A percentile compares a stretch with the other conserved stretches of the same genome.
These are phyloP conservation scores for Sicyos baderoa DNA, from an alignment of 306 rosid genomes.

Conservation along the genomic window DNA sequence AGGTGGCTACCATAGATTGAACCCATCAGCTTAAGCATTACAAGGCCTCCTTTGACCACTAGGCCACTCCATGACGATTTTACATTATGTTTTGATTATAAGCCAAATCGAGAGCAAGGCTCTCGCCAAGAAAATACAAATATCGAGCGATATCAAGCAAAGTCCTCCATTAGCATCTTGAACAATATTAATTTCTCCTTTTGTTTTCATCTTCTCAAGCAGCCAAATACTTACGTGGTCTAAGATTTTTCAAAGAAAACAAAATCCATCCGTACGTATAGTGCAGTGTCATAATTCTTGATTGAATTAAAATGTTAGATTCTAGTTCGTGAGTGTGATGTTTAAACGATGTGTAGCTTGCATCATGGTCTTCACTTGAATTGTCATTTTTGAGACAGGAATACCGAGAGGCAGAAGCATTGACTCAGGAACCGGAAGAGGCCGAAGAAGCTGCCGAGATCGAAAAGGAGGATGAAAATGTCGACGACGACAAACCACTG, in stretches of 20 bases:
- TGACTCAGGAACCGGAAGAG: slow-evolving; percentile 32
- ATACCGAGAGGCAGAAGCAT: slow-evolving; percentile 31
- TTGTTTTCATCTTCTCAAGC: background rate
- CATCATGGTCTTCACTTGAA: background rate
- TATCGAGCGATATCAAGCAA: no score
- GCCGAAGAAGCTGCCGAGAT: slow-evolving; percentile 34
- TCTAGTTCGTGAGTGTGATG: background rate
- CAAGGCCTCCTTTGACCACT: no score
- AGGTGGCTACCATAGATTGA: no score
- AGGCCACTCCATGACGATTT: no score
- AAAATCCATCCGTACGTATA: background rate
- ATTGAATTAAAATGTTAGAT: no score
- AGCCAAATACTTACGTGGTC: background rate
- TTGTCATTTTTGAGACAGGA: slow-evolving; percentile 40
- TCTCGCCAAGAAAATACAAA: no score
- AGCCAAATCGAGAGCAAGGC: background rate
- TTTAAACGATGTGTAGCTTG: background rate
- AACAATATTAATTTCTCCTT: background rate
- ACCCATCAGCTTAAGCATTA: no score
- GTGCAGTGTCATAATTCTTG: background rate
- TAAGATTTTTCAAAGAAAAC: background rate
- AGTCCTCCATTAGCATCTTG: background rate
- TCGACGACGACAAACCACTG: slow-evolving; percentile 22
- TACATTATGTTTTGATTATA: no score
- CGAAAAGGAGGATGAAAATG: slow-evolving; percentile 31